phyloP scores from a whole-genome alignment of 805 yeast species.

The Myxozyma neglecta region DNA sequence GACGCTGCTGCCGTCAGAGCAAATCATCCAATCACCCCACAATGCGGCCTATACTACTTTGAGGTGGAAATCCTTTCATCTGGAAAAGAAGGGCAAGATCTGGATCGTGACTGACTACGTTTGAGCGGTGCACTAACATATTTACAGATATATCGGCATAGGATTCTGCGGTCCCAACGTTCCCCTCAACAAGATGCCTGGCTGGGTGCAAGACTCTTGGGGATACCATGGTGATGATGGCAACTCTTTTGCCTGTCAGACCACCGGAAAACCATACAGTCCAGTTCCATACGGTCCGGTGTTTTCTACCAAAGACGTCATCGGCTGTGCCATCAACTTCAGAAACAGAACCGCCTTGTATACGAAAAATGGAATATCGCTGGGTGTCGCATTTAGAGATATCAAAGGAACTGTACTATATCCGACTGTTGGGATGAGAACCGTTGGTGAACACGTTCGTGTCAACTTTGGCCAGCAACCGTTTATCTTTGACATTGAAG shows the following conservation, averaged over 20 bases:
- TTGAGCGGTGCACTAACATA: conserved; percentile 1
- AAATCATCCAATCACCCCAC: conserved; percentile 41
- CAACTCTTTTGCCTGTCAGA: conserved; percentile 43
- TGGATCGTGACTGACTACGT: not conserved
- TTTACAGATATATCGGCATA: conserved; percentile 43
- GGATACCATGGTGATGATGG: conserved; percentile 59
- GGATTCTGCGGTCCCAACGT: conserved; percentile 47
- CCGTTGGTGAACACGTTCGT: conserved; percentile 44
- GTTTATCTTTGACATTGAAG: conserved; percentile 61
- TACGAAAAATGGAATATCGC: conserved; percentile 75
- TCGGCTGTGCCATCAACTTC: conserved; percentile 85
- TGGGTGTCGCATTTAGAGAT: conserved; percentile 55
- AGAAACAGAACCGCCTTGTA: conserved; percentile 62
- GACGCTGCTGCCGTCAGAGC: conserved; percentile 31
- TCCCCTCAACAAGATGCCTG: conserved; percentile 46
- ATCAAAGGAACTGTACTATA: conserved; percentile 42
- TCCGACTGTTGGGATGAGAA: conserved; percentile 52
- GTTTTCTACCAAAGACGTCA: conserved; percentile 59
- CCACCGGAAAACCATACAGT: conserved; percentile 40
- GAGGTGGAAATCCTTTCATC: conserved; percentile 48
- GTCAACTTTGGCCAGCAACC: conserved; percentile 55
- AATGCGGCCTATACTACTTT: conserved; percentile 52
- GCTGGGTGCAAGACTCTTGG: conserved; percentile 50
- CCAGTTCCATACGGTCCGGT: conserved; percentile 42
- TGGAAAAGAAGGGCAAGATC: conserved; percentile 39